Evolutionary conservation across 2,329 filamentous ascomycete species (phyloP).

Genomic region (Arthrobotrys pseudoclavata): DNA sequence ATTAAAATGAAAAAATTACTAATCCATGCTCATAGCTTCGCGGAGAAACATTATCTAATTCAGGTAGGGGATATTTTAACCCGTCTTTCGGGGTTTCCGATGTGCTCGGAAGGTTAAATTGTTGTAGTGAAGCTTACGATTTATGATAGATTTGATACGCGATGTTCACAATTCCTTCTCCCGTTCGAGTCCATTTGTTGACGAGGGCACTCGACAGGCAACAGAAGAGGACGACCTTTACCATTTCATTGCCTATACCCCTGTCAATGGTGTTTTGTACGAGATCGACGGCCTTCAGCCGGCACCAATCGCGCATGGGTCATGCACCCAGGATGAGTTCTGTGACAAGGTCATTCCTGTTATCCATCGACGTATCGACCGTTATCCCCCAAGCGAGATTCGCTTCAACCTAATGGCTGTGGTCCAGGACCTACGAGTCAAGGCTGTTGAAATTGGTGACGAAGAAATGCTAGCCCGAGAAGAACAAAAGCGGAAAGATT

Average conservation of each 20-base stretch:
- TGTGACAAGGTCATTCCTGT: slow-evolving; percentile 87
- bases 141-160: slow-evolving; percentile 71
- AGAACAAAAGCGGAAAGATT: slow-evolving; percentile 84
- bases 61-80: slow-evolving; percentile 64
- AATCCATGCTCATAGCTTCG: slow-evolving; percentile 68
- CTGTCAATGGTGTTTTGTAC: slow-evolving; percentile 83
- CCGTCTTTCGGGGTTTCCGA: slow-evolving; percentile 45
- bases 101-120: not conserved
- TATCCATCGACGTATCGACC: slow-evolving; percentile 82
- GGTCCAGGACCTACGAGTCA: slow-evolving; percentile 83
- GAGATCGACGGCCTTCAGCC: slow-evolving; percentile 96
- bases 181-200: slow-evolving; percentile 87
- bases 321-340: slow-evolving; percentile 79
- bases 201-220: slow-evolving; percentile 78
- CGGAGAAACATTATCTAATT: slow-evolving; percentile 79
- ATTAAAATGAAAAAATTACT: slow-evolving; percentile 41
- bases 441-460: slow-evolving; percentile 86
- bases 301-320: slow-evolving; percentile 88
- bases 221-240: slow-evolving; percentile 90
- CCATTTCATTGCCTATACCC: slow-evolving; percentile 96
- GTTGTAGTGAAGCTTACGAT: slow-evolving; percentile 20
- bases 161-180: slow-evolving; percentile 92
- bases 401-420: slow-evolving; percentile 96
- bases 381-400: slow-evolving; percentile 90
- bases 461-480: slow-evolving; percentile 81